These are phyloP conservation scores for Colletotrichum chrysophilum DNA, from an alignment of 2,329 filamentous ascomycete species.

Conservation along the genomic window DNA sequence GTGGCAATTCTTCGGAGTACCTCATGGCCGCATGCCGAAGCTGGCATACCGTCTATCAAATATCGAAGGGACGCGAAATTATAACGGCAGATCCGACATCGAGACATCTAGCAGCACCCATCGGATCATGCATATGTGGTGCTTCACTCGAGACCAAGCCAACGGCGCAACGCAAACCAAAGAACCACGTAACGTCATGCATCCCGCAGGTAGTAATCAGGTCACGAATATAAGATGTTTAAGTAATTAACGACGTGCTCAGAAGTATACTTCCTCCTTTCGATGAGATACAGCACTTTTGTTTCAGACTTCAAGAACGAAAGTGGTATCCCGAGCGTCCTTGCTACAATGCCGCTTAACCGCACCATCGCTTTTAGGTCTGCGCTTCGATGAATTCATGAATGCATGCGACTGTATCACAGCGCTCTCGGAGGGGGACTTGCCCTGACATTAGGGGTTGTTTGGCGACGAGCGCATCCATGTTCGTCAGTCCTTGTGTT, in stretches of 20 bases:
- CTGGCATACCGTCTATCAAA: background rate
- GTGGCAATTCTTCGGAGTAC: background rate
- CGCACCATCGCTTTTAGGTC: background rate
- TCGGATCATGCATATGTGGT: background rate
- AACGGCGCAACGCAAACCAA: background rate
- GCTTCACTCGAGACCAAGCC: background rate
- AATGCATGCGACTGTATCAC: background rate
- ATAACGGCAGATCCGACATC: background rate
- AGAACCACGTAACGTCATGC: too few relatives aligned
- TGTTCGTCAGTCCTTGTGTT: background rate
- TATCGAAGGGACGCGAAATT: background rate
- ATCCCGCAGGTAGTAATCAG: background rate
- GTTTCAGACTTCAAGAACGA: background rate
- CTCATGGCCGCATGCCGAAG: background rate
- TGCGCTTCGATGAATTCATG: background rate
- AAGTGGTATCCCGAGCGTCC: background rate
- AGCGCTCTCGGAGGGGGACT: background rate
- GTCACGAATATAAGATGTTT: rapidly evolving
- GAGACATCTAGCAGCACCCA: background rate
- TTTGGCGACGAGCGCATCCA: background rate
- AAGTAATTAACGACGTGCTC: background rate
- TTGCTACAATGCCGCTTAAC: background rate
- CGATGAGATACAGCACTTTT: background rate
- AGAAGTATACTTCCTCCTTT: background rate
- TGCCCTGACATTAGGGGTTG: background rate